Evolutionary conservation across 306 rosid genomes (phyloP).

Genomic region (Vicia faba): DNA sequence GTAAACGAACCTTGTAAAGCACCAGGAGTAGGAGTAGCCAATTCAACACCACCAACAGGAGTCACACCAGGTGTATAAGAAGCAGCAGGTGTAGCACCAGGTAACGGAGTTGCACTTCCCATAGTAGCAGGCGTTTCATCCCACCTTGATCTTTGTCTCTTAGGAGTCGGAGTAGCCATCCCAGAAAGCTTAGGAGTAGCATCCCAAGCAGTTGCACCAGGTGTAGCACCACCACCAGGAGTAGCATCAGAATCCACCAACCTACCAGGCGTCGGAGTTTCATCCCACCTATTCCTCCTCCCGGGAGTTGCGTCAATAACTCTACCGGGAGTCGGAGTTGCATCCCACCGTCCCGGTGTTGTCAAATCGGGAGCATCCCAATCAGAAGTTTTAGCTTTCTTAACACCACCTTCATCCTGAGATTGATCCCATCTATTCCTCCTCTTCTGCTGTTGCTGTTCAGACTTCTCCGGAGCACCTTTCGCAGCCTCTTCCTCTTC

Average conservation of each 20-base stretch:
- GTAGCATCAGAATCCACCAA: constrained; percentile 45
- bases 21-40: constrained; percentile 45
- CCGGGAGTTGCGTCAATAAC: constrained; percentile 39
- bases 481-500: constrained; percentile 40
- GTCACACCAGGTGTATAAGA: constrained; percentile 45
- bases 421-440: constrained; percentile 45
- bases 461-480: constrained; percentile 14
- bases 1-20: constrained; percentile 37
- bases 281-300: constrained; percentile 47
- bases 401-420: constrained; percentile 33
- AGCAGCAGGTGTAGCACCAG: constrained; percentile 46
- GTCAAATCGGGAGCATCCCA: constrained; percentile 41
- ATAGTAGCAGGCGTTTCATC: constrained; percentile 48
- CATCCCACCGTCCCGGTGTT: constrained; percentile 44
- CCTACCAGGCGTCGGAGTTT: constrained; percentile 43
- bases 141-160: constrained; percentile 47
- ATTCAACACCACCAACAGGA: constrained; percentile 44
- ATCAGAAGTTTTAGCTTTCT: constrained; percentile 40
- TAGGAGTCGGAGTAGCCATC: constrained; percentile 42
- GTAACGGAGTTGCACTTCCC: constrained; percentile 43
- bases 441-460: constrained; percentile 38
- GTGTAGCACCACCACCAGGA: constrained; percentile 44
- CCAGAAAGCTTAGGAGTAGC: constrained; percentile 44
- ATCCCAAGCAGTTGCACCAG: constrained; percentile 44
- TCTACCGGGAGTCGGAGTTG: constrained; percentile 42